Conservation (phyloP, 257 asterid species). For the Jasminum sambac region DNA sequence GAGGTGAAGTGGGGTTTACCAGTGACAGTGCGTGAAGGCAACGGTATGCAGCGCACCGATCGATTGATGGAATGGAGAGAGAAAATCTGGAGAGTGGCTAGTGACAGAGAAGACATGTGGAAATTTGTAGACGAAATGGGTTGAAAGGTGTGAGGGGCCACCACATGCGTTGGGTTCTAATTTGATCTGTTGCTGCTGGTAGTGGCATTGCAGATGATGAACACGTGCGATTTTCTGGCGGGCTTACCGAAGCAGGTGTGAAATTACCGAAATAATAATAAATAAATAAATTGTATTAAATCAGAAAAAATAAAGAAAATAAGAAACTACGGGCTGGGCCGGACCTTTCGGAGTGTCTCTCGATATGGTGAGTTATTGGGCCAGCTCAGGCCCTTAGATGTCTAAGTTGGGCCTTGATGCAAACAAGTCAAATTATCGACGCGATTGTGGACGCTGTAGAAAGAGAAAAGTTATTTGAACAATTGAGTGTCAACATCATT, state of each 20-base stretch:
- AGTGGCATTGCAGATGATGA: background rate
- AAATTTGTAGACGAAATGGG: background rate
- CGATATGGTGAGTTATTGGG: background rate
- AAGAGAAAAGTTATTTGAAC: no score
- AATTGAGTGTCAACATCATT: no score
- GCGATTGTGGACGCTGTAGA: no score
- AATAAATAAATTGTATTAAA: background rate
- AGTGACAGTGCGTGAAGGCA: slow-evolving; percentile 26
- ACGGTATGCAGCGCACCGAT: slow-evolving; percentile 35
- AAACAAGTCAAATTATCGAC: background rate
- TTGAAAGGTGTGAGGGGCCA: background rate
- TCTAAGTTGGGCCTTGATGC: background rate
- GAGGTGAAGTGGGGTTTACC: slow-evolving; percentile 25
- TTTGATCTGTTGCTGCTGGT: background rate
- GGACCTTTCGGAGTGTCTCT: background rate
- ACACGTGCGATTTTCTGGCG: no score
- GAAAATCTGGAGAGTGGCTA: slow-evolving; percentile 25
- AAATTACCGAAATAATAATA: no score
- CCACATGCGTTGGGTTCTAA: background rate
- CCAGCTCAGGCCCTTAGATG: background rate
- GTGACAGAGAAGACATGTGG: slow-evolving; percentile 17
- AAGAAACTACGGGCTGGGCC: background rate
- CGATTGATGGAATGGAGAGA: slow-evolving; percentile 22
- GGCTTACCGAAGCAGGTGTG: no score
- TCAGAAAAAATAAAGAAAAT: no score